Conservation (phyloP, 306 rosid species). For the Quercus aquifolioides region DNA sequence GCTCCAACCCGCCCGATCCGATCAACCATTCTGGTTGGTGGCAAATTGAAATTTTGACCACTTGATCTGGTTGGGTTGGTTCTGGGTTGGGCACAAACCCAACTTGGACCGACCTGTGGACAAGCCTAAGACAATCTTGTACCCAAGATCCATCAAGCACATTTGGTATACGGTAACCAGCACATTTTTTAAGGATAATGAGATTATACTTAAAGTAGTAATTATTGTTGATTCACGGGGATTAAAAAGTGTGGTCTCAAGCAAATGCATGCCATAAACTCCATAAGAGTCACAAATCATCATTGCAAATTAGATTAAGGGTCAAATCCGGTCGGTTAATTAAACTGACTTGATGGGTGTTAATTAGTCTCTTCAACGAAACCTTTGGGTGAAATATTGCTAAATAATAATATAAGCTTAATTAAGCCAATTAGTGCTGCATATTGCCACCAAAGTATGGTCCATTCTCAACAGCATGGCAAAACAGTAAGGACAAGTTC, state of each 20-base stretch:
- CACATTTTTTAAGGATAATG: background rate
- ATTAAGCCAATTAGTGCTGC: background rate
- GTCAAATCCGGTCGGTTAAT: background rate
- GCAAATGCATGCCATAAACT: background rate
- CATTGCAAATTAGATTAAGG: background rate
- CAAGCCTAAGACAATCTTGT: too few relatives aligned
- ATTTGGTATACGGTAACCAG: too few relatives aligned
- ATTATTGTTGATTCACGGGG: background rate
- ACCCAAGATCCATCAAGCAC: too few relatives aligned
- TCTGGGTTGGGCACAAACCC: too few relatives aligned
- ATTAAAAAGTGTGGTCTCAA: background rate
- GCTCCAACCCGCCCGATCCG: accelerated
- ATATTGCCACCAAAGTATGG: background rate
- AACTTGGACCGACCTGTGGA: accelerated
- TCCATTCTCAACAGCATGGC: background rate
- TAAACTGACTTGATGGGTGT: background rate
- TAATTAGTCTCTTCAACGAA: background rate
- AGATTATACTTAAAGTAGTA: background rate
- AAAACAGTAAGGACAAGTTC: background rate
- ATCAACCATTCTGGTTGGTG: accelerated
- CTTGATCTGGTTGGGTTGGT: accelerated
- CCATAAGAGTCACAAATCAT: background rate
- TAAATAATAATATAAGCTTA: background rate
- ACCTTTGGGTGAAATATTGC: background rate
- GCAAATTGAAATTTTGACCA: too few relatives aligned